phyloP scores from a whole-genome alignment of 2,329 filamentous ascomycete species.

The Penicillium sp. region DNA sequence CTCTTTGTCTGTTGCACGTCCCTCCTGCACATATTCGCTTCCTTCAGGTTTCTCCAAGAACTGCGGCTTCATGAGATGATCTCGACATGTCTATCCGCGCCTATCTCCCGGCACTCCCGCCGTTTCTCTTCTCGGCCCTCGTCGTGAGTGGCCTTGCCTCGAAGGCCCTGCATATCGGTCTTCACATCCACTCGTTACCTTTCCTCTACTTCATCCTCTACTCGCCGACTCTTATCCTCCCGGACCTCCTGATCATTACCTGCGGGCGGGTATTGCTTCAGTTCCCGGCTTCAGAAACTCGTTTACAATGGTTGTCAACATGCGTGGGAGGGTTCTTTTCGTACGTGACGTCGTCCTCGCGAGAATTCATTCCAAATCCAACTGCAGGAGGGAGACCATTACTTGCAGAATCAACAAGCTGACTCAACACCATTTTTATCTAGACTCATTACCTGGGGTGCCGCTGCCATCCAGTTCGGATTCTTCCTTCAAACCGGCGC shows the following conservation, averaged over 20 bases:
- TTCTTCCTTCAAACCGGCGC: slow-evolving; percentile 47
- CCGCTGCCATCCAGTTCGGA: slow-evolving; percentile 41
- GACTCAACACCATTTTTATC: slow-evolving; percentile 3
- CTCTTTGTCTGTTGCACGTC: too few relatives aligned
- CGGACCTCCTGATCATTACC: slow-evolving; percentile 38
- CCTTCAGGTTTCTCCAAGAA: too few relatives aligned
- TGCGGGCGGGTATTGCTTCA: slow-evolving; percentile 35
- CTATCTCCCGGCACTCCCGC: slow-evolving; percentile 24
- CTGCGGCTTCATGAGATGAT: slow-evolving; percentile 23
- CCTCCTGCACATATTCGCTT: too few relatives aligned
- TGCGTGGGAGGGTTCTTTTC: slow-evolving; percentile 31
- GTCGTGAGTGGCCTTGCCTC: slow-evolving; percentile 38
- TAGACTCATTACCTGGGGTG: slow-evolving; percentile 36
- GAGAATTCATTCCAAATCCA: not conserved
- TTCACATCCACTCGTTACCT: slow-evolving; percentile 38
- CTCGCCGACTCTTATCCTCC: slow-evolving; percentile 43
- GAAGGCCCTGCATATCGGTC: slow-evolving; percentile 39
- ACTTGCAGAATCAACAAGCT: not conserved
- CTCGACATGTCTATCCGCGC: slow-evolving; percentile 25
- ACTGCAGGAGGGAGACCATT: not conserved
- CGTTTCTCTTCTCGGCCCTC: slow-evolving; percentile 34
- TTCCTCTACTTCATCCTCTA: slow-evolving; percentile 41
- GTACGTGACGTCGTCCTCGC: slow-evolving; percentile 22
- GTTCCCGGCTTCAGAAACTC: slow-evolving; percentile 22
- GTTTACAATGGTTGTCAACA: slow-evolving; percentile 30